Evolutionary conservation across 2,329 filamentous ascomycete species (phyloP).

Genomic region (Penicillium hesseltinei): DNA sequence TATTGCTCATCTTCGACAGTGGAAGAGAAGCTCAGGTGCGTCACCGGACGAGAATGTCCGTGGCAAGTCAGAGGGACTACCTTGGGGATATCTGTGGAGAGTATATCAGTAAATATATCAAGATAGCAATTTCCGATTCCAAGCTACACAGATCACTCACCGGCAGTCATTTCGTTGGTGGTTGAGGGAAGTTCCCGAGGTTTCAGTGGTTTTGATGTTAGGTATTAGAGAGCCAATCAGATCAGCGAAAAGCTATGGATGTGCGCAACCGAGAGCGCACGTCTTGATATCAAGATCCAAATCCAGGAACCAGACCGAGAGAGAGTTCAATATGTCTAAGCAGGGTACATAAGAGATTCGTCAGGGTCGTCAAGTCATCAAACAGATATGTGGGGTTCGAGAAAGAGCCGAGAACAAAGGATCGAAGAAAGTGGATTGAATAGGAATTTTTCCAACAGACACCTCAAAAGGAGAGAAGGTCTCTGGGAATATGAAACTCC

Average conservation of each 20-base stretch:
- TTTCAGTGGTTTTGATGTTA: conserved; percentile 8
- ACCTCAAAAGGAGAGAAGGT: conserved; percentile 9
- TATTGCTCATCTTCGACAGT: conserved; percentile 79
- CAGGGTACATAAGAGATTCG: conserved; percentile 40
- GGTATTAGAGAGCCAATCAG: conserved; percentile 8
- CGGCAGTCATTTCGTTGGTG: conserved; percentile 16
- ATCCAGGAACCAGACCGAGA: conserved; percentile 13
- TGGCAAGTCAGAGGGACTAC: conserved; percentile 92
- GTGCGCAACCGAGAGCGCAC: background rate
- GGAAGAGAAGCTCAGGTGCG: conserved; percentile 85
- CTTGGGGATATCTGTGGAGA: conserved; percentile 42
- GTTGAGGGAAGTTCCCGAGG: conserved; percentile 1
- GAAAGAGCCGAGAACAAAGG: conserved; percentile 15
- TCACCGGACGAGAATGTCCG: conserved; percentile 87
- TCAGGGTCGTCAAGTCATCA: conserved; percentile 44
- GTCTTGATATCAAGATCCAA: conserved; percentile 7
- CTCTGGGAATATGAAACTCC: conserved; percentile 1
- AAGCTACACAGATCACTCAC: conserved; percentile 11
- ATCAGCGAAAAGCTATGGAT: background rate
- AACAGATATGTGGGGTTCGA: conserved; percentile 20
- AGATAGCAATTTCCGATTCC: background rate
- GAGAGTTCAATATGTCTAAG: conserved; percentile 18
- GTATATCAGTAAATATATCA: background rate
- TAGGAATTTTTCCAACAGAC: conserved; percentile 5
- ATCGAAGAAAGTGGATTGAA: conserved; percentile 17